Evolutionary conservation across 2,329 filamentous ascomycete genomes (phyloP).

Genomic region (Colletotrichum destructivum): DNA sequence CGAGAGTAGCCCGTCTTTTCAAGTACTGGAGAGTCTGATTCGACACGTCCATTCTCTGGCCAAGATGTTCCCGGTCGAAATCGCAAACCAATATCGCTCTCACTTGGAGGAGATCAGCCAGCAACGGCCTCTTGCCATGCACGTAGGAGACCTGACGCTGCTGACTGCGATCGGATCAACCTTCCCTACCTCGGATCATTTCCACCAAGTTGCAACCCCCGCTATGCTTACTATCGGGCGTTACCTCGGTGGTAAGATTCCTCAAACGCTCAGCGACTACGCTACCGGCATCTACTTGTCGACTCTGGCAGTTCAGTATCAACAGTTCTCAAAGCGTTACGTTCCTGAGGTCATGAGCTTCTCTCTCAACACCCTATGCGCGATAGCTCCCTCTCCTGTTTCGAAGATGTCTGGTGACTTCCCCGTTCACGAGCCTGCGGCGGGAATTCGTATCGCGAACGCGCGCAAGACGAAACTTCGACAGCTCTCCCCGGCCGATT

Average conservation of each 20-base stretch:
- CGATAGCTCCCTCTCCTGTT: constrained; percentile 72
- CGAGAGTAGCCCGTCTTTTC: constrained; percentile 68
- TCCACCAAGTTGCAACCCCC: constrained; percentile 94
- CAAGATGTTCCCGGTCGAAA: constrained; percentile 85
- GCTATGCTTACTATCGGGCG: constrained; percentile 87
- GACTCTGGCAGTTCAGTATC: constrained; percentile 86
- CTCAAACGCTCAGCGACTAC: constrained; percentile 76
- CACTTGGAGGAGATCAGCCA: constrained; percentile 73
- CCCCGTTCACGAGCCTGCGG: constrained; percentile 71
- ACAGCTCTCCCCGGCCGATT: constrained; percentile 74
- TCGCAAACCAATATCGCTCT: constrained; percentile 83
- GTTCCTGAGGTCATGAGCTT: constrained; percentile 92
- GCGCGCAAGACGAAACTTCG: constrained; percentile 59
- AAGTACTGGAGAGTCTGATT: constrained; percentile 82
- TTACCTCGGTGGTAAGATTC: constrained; percentile 84
- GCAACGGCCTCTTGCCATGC: constrained; percentile 66
- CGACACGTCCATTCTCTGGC: constrained; percentile 95
- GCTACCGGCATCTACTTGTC: constrained; percentile 84
- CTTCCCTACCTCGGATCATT: constrained; percentile 97
- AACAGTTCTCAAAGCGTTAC: constrained; percentile 86
- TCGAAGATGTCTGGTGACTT: constrained; percentile 68
- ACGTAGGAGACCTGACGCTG: constrained; percentile 82
- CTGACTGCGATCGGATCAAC: constrained; percentile 87
- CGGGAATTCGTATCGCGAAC: constrained; percentile 65
- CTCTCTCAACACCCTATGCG: constrained; percentile 79